Evolutionary conservation across 2,329 filamentous ascomycete genomes (phyloP).

Genomic region (Calonectria crousiana): DNA sequence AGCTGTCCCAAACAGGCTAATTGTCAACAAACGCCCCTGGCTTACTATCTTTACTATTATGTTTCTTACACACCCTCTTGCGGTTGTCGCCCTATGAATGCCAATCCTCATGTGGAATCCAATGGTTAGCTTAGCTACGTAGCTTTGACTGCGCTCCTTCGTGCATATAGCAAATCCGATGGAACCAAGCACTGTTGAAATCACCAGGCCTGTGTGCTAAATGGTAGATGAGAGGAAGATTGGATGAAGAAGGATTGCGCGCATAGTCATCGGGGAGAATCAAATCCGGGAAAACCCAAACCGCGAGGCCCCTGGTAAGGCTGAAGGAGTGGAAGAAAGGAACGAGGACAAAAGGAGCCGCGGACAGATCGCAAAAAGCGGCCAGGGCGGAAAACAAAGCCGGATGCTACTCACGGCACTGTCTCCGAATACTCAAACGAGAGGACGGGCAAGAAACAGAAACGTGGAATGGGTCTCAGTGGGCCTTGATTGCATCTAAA

Average conservation of each 20-base stretch:
- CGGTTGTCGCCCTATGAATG: background rate
- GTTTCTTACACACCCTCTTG: background rate
- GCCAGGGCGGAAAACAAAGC: background rate
- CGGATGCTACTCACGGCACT: background rate
- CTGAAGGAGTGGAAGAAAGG: background rate
- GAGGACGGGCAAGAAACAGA: background rate
- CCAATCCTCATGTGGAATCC: background rate
- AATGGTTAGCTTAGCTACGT: background rate
- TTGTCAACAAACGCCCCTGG: conserved; percentile 54
- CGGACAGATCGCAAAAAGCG: background rate
- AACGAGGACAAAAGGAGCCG: background rate
- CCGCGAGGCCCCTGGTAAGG: background rate
- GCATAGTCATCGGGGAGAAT: background rate
- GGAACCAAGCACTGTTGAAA: too few relatives aligned
- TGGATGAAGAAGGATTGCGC: background rate
- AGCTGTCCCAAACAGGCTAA: conserved; percentile 52
- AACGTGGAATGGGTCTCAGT: background rate
- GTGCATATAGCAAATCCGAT: background rate
- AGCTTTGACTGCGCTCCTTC: background rate
- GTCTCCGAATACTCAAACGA: background rate
- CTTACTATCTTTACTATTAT: conserved; percentile 30
- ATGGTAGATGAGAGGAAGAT: background rate
- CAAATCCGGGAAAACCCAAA: background rate
- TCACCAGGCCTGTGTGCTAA: too few relatives aligned
- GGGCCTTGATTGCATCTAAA: background rate